Evolutionary conservation across 83 land plant species (phyloP), one percentile per base, ranked within the genome.

Genomic region (Larix sibirica): DNA sequence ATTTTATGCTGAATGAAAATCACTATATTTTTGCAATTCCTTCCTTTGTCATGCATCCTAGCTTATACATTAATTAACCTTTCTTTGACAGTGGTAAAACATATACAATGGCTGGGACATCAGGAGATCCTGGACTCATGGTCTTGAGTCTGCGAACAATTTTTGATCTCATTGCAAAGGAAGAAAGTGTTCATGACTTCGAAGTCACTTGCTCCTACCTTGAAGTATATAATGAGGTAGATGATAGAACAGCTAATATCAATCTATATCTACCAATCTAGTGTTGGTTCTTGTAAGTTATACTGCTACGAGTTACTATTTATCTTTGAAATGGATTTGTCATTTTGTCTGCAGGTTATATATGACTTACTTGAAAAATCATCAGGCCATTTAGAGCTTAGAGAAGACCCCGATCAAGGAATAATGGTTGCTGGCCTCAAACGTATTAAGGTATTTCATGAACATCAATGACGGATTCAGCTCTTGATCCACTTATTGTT

Each of bases 191-290:
- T 36, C 94, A 94, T 89, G 89, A 90, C 16, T 94, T 95, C 82
- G 99, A 95, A 85, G 98, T 97, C 77, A 90, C 94, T 66, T 95
- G 98, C 81, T 97, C 99, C 78, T 97, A 97, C 76, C 91, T 97
- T 81, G 99, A 97, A 90, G 99, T 97, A 58, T 95, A 97, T 82
- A 97, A 97, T 89, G 99, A 97, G 90, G 99, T 97, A 87, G 42
- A 4, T 38, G 54, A 16, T 6, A 71, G 31, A 71, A 24, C 4
- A 24, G 24, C 14, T 13, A 56, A 33, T 23, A 44, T 42, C 20
- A 56, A 6, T 50, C 47, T 62, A 63, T 66, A 81, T n/a, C 70
- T 62, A 40, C 44, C 7, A 6, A n/a, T 5, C 54, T 18, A 40
- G 14, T 20, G 21, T 23, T 6, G 77, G 21, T 74, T 44, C 58